Evolutionary conservation across 2,329 filamentous ascomycete genomes (phyloP).

Genomic region (Xylaria polymorpha): DNA sequence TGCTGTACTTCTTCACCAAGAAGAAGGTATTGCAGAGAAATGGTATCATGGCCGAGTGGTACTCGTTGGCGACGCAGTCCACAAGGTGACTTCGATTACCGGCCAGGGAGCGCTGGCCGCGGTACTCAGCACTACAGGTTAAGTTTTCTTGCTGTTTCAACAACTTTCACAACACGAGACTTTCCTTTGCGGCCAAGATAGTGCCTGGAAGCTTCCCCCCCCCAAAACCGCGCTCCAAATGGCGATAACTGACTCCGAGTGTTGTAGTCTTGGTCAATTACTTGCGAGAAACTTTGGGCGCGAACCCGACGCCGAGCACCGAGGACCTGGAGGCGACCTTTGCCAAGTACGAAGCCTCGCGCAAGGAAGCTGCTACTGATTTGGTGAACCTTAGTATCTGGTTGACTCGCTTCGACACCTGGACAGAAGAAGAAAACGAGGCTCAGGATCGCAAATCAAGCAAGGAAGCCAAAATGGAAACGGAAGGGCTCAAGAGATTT

Average conservation of each 20-base stretch:
- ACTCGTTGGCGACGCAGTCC: constrained; percentile 54
- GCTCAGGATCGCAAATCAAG: constrained; percentile 16
- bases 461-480: neutral
- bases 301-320: constrained; percentile 18
- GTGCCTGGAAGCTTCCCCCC: too few species aligned
- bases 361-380: neutral
- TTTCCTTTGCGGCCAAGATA: too few species aligned
- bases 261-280: constrained; percentile 35
- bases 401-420: constrained; percentile 21
- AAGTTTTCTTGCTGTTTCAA: too few species aligned
- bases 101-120: constrained; percentile 38
- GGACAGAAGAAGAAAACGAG: constrained; percentile 19
- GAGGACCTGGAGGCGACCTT: constrained; percentile 37
- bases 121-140: constrained; percentile 1
- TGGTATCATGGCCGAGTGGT: constrained; percentile 49
- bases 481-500: constrained; percentile 1
- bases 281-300: constrained; percentile 28
- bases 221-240: too few species aligned
- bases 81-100: constrained; percentile 43
- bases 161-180: neutral
- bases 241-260: constrained; percentile 18
- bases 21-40: constrained; percentile 40
- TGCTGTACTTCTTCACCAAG: constrained; percentile 31
- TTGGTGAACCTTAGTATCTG: constrained; percentile 3
- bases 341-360: constrained; percentile 33